Evolutionary conservation across 2,329 filamentous ascomycete species (phyloP).

Genomic region (Aureobasidium musti): DNA sequence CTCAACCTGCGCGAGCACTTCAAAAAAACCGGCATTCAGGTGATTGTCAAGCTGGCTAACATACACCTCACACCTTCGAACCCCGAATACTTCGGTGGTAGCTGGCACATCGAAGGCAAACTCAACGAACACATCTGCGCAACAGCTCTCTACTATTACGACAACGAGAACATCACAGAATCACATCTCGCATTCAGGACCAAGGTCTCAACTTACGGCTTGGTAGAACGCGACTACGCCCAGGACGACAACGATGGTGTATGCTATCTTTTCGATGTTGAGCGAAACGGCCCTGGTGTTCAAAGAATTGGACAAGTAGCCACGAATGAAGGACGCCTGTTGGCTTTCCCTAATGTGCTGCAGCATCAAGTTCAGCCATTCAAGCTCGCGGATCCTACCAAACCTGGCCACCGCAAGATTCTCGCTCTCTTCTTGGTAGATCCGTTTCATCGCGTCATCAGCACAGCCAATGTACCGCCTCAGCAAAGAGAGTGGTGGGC

Average conservation of each 20-base stretch:
- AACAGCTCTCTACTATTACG: slow-evolving; percentile 64
- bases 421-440: slow-evolving; percentile 61
- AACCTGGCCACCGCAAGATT: slow-evolving; percentile 58
- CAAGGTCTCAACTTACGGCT: slow-evolving; percentile 24
- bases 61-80: slow-evolving; percentile 62
- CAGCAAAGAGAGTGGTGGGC: slow-evolving; percentile 52
- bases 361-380: slow-evolving; percentile 57
- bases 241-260: slow-evolving; percentile 17
- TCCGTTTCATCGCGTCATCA: slow-evolving; percentile 54
- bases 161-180: slow-evolving; percentile 60
- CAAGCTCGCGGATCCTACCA: slow-evolving; percentile 51
- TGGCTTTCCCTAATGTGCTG: slow-evolving; percentile 57
- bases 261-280: slow-evolving; percentile 43
- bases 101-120: slow-evolving; percentile 55
- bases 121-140: slow-evolving; percentile 66
- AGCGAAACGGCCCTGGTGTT: slow-evolving; percentile 39
- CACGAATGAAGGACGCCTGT: slow-evolving; percentile 51
- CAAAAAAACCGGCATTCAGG: slow-evolving; percentile 53
- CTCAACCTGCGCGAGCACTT: slow-evolving; percentile 41
- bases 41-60: slow-evolving; percentile 64
- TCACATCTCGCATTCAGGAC: slow-evolving; percentile 55
- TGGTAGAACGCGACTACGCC: slow-evolving; percentile 35
- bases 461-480: slow-evolving; percentile 53
- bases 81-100: slow-evolving; percentile 56
- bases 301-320: slow-evolving; percentile 49